Conservation (phyloP, 192 early-diverging fungal species). For the Chytriomyces confervae region DNA sequence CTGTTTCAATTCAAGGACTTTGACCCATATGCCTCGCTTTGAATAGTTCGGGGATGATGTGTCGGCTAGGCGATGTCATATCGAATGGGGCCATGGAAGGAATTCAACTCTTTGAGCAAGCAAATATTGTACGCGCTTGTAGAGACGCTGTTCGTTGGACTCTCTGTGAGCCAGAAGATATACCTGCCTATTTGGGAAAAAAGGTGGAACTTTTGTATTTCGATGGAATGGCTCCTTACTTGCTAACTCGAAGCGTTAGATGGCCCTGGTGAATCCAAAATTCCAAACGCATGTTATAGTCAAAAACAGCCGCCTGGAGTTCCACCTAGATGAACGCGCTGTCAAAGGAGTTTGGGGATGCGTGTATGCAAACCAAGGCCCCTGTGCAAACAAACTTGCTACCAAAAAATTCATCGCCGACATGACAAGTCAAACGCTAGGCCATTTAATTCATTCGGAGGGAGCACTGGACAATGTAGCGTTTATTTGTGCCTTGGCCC, state of each 20-base stretch:
- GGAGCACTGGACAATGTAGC: conserved; percentile 33
- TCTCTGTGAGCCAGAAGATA: conserved; percentile 49
- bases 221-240: too few species aligned
- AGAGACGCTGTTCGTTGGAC: conserved; percentile 47
- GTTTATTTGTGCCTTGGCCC: conserved; percentile 47
- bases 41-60: conserved; percentile 54
- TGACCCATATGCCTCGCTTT: neutral
- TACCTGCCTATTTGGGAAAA: conserved; percentile 48
- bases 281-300: neutral
- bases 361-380: conserved; percentile 37
- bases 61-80: conserved; percentile 61
- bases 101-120: conserved; percentile 51
- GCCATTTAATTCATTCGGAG: conserved; percentile 25
- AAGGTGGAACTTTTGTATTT: conserved; percentile 34
- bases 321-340: conserved; percentile 11
- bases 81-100: conserved; percentile 47
- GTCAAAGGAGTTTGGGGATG: conserved; percentile 29
- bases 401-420: conserved; percentile 31
- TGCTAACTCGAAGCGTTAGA: neutral
- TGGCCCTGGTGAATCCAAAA: conserved; percentile 9
- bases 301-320: conserved; percentile 17
- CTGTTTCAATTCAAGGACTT: conserved; percentile 3
- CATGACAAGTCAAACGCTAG: conserved; percentile 46
- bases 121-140: conserved; percentile 50
- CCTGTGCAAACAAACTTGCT: conserved; percentile 29